Evolutionary conservation across 2,329 filamentous ascomycete genomes (phyloP), one percentile per base, ranked within the genome.

Genomic region (Calonectria pauciramosa): DNA sequence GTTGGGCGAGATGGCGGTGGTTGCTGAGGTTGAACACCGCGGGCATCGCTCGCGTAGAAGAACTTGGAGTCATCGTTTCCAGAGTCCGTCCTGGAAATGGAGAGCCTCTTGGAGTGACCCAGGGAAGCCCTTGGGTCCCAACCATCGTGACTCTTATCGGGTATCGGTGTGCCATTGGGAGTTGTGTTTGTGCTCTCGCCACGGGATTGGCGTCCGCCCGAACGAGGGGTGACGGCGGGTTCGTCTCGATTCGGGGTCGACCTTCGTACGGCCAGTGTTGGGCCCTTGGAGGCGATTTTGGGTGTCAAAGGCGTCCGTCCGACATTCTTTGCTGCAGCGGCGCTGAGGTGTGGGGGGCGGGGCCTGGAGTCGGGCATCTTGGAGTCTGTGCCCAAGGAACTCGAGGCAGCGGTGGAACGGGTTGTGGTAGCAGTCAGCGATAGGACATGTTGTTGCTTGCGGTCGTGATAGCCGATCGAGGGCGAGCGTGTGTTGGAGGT

Each of bases 21-120:
- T 6, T 41, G 56, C 36, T 86, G 38, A 86, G 85, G 34, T 86
- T 84, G 82, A 67, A 81, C 77, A 28, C 87, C 85, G 79, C 91
- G 93, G 49, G 90, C 94, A 79, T 98, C 95, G 83, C 93, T 95
- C 34, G 96, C 97, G 83, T 97, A 96, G 84, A 99, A 98, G 89
- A 99, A 99, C 86, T 95, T 96, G 80, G 80, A 84, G 79, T 82
- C 75, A 77, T 82, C 79, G 68, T 82, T 75, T 67, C 84, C 47
- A 18, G 78, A 73, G 41, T 82, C 81, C 36, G 36, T 77, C 71
- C 68, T 86, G 56, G 77, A 56, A 16, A 76, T 59, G 23, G 77
- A 73, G 54, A 74, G 78, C 64, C 81, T 81, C n/a, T 75, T 84
- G 1, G 77, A 77, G 0, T 84, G 81, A 18, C 80, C 71, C n/a